phyloP scores from a whole-genome alignment of 169 alveolate species.

The Plasmodium gallinaceum region DNA sequence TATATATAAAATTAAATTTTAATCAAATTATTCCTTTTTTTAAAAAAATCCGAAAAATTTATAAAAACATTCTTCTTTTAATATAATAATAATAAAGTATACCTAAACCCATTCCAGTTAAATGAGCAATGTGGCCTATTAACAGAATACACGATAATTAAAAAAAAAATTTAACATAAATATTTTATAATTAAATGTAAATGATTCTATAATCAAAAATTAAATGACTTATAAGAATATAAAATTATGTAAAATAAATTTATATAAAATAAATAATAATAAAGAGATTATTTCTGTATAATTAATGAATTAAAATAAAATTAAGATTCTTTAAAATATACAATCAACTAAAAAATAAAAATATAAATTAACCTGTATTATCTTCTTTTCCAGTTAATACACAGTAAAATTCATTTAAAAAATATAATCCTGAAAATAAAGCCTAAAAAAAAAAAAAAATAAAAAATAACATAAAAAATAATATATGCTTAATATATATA shows the following conservation, averaged over 20 bases:
- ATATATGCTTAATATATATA: neutral
- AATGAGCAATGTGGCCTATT: conserved; percentile 51
- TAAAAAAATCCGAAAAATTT: neutral
- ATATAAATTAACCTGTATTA: conserved; percentile 21
- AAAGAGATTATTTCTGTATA: neutral
- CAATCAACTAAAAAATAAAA: neutral
- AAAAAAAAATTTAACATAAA: neutral
- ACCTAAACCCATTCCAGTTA: conserved; percentile 51
- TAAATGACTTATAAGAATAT: neutral
- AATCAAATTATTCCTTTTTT: neutral
- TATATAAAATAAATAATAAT: neutral
- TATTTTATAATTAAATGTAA: no score
- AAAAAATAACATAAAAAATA: neutral
- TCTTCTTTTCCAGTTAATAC: conserved; percentile 20
- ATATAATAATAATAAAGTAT: conserved; percentile 44
- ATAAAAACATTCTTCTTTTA: neutral
- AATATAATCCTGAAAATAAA: conserved; percentile 31
- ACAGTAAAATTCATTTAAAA: conserved; percentile 48
- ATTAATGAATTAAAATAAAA: no score
- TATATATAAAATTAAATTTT: neutral
- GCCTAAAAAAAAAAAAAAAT: conserved; percentile 20
- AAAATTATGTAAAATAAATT: neutral
- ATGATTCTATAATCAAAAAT: no score
- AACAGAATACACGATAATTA: neutral
- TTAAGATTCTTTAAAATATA: no score